Conservation (phyloP, 2,329 filamentous ascomycete genomes). For the Phaeosphaeria sp. region DNA sequence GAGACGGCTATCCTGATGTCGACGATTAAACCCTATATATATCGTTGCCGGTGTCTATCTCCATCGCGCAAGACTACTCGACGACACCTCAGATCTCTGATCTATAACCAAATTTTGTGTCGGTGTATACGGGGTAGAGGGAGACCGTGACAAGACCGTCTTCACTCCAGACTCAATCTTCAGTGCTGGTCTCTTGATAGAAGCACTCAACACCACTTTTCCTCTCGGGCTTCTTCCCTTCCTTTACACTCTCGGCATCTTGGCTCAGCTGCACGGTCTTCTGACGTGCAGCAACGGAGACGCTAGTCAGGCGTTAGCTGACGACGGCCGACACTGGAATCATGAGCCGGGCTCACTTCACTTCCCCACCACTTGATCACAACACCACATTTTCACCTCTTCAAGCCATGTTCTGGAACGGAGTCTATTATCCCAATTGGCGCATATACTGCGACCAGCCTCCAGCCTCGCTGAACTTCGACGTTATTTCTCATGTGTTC, state of each 20-base stretch:
- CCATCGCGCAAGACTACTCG: neutral
- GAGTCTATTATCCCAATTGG: slow-evolving; percentile 85
- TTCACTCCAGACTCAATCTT: neutral
- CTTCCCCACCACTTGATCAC: slow-evolving; percentile 23
- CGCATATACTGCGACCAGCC: slow-evolving; percentile 75
- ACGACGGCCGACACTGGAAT: slow-evolving; percentile 21
- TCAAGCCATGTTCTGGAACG: slow-evolving; percentile 64
- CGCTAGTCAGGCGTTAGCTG: slow-evolving; percentile 39
- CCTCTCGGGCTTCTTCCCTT: too few species aligned
- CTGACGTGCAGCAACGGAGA: slow-evolving; percentile 37
- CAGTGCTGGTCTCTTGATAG: too few species aligned
- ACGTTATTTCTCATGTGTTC: slow-evolving; percentile 80
- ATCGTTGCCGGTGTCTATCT: neutral
- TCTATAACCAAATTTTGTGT: too few species aligned
- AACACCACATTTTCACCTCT: slow-evolving; percentile 37
- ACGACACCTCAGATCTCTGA: neutral
- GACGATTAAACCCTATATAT: neutral
- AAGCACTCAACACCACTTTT: neutral
- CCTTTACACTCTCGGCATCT: slow-evolving; percentile 9
- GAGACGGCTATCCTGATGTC: neutral
- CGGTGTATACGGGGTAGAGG: too few species aligned
- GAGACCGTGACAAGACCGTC: neutral
- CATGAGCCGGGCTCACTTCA: slow-evolving; percentile 40
- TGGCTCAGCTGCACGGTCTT: slow-evolving; percentile 18
- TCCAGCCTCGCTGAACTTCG: slow-evolving; percentile 75